Percentiles rank a stretch among this genome's conserved stretches.
These are phyloP conservation scores for Zea mays DNA, from an alignment of 176 grass and related monocot genomes.

Conservation along the genomic window DNA sequence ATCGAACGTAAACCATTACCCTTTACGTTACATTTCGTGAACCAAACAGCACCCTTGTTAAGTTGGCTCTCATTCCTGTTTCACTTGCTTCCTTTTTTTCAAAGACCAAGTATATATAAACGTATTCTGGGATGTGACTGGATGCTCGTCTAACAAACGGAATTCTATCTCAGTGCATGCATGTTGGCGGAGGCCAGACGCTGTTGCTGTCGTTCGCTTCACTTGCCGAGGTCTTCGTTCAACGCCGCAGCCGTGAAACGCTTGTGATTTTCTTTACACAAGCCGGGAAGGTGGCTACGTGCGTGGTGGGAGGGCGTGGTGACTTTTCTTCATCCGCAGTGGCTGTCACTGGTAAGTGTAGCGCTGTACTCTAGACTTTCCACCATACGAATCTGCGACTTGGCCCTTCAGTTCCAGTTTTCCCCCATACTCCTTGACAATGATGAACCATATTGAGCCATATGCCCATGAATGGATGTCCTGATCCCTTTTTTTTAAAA, in stretches of 20 bases:
- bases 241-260: not conserved
- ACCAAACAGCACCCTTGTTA: no score
- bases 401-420: conserved; percentile 4
- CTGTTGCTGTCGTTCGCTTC: conserved; percentile 7
- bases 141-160: conserved; percentile 20
- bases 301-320: not conserved
- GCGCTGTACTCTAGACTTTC: conserved; percentile 1
- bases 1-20: no score
- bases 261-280: conserved; percentile 23
- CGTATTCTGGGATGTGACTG: not conserved
- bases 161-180: not conserved
- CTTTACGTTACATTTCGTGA: no score
- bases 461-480: not conserved
- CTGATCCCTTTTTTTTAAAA: not conserved
- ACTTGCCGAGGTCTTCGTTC: conserved; percentile 19
- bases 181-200: conserved; percentile 24
- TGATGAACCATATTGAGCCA: not conserved
- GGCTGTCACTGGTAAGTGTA: not conserved
- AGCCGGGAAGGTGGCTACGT: not conserved
- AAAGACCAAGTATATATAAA: conserved; percentile 19
- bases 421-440: not conserved
- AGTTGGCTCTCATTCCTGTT: no score
- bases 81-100: not conserved
- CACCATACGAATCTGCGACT: not conserved
- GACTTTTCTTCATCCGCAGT: conserved; percentile 10